These are phyloP conservation scores for Thyridium curvatum DNA, from an alignment of 2,329 filamentous ascomycete species.

Conservation along the genomic window DNA sequence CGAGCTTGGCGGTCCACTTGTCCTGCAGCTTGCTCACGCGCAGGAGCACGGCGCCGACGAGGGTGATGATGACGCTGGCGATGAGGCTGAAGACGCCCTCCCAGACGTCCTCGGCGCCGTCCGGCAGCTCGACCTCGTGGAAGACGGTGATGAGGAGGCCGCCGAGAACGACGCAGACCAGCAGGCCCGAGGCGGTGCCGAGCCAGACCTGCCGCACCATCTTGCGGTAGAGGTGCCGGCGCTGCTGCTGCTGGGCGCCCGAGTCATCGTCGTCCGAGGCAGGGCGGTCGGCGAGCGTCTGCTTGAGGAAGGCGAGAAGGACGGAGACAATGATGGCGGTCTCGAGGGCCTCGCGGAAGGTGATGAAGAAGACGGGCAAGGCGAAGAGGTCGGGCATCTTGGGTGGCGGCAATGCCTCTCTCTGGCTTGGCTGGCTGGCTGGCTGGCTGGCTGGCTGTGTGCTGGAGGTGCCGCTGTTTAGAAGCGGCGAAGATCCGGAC, in stretches of 20 bases:
- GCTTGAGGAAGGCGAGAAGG: slow-evolving; percentile 72
- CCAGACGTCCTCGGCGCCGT: slow-evolving; percentile 64
- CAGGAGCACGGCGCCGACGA: slow-evolving; percentile 68
- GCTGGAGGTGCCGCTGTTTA: no score
- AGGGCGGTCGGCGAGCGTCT: slow-evolving; percentile 50
- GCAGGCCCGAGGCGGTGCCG: slow-evolving; percentile 55
- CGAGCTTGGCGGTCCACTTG: slow-evolving; percentile 72
- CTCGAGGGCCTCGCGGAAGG: slow-evolving; percentile 76
- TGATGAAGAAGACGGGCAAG: slow-evolving; percentile 64
- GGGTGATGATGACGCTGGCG: slow-evolving; percentile 63
- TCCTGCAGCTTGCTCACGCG: slow-evolving; percentile 69
- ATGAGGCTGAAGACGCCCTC: slow-evolving; percentile 65
- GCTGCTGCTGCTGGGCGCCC: no score
- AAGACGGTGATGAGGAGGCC: slow-evolving; percentile 66
- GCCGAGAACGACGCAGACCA: slow-evolving; percentile 60
- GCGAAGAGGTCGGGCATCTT: slow-evolving; percentile 2
- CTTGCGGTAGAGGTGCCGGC: slow-evolving; percentile 53
- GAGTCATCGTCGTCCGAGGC: slow-evolving; percentile 53
- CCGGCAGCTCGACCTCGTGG: slow-evolving; percentile 65
- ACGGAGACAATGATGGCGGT: slow-evolving; percentile 78
- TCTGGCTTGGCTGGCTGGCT: no score
- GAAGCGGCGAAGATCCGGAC: no score
- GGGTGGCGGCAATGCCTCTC: no score
- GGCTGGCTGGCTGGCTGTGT: no score
- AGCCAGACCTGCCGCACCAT: slow-evolving; percentile 58